Base-by-base conservation (phyloP, 1,139 yeast genomes). In the Debaryomyces udenii region DNA sequence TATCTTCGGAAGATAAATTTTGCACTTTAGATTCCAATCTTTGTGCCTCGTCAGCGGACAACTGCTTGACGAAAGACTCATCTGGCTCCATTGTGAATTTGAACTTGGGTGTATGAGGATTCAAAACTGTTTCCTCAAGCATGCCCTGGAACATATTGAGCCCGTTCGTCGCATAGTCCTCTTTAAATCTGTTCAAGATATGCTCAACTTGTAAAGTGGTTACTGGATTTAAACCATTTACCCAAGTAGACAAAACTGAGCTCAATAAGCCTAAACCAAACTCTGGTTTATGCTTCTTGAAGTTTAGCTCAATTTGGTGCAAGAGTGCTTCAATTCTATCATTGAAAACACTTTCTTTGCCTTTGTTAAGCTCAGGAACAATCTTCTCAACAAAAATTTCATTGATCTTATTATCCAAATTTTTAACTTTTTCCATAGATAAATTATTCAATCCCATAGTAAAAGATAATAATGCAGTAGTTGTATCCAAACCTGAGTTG, bases 401-500 rank as follows among this genome's bases (percentile, higher is more conserved):
- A 13, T 60, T 48, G 4, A 89, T 73, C 9, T 71, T 74, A 0
- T 55, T 51, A 42, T 79, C 78, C 26, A 81, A 66, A 15, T 57
- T 62, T 2, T 69, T 64, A 2, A 78, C 72, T 34, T 80, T 78
- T 23, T 74, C 74, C 27, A 70, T 62, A 6, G 77, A 63, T 38
- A 90, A 70, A 9, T 95, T 96, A 56, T 86, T 94, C 24, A 89
- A 70, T 4, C 99, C 99, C 43, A 93, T 69, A 1, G 96, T 85
- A 54, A 93, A 84, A 37, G 93, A 72, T 44, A 87, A 80, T 37
- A 81, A 77, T 0, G 91, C 85, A 6, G 96, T 86, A 35, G 90
- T 82, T 2, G 87, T 76, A 46, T 93, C 98, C 38, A 89, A 70
- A 0, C 99, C 99, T 0, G 96, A 74, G 55, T 94, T 94, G 5